Conservation (phyloP, 176 grass and related monocot species). For the Poa annua region DNA sequence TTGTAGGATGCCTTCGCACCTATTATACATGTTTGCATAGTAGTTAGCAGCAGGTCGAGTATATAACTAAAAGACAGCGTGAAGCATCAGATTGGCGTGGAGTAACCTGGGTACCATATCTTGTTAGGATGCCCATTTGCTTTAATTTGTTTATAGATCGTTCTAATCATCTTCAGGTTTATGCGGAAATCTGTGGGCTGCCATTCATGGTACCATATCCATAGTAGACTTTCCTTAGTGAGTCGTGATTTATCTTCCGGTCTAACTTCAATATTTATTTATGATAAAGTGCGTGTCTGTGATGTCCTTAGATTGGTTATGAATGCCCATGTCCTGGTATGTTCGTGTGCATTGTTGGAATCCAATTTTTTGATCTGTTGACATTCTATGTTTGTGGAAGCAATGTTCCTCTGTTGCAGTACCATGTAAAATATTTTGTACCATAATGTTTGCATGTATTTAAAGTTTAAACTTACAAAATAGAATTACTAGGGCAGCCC, state of each 20-base stretch:
- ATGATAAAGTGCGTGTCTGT: neutral
- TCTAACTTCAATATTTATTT: neutral
- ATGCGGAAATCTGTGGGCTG: neutral
- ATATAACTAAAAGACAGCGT: neutral
- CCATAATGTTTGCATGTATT: slow-evolving; percentile 4
- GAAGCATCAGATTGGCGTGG: neutral
- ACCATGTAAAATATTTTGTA: neutral
- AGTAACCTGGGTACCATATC: neutral
- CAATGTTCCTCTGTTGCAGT: neutral
- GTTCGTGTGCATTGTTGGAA: neutral
- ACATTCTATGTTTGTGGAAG: neutral
- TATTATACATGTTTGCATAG: neutral
- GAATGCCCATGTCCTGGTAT: neutral
- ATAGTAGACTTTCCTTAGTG: neutral
- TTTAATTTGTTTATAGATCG: neutral
- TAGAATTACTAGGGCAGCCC: neutral
- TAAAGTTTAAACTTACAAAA: neutral
- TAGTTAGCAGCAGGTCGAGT: neutral
- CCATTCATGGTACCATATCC: neutral
- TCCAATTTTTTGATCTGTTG: neutral
- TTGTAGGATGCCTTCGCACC: slow-evolving; percentile 21
- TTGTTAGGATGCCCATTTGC: neutral
- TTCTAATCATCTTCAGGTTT: neutral
- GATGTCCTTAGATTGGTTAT: slow-evolving; percentile 1
- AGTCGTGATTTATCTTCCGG: neutral